Percentiles rank a stretch among this genome's conserved stretches.
Conservation (phyloP, 2,329 filamentous ascomycete genomes). For the Teratosphaeriaceae sp. region DNA sequence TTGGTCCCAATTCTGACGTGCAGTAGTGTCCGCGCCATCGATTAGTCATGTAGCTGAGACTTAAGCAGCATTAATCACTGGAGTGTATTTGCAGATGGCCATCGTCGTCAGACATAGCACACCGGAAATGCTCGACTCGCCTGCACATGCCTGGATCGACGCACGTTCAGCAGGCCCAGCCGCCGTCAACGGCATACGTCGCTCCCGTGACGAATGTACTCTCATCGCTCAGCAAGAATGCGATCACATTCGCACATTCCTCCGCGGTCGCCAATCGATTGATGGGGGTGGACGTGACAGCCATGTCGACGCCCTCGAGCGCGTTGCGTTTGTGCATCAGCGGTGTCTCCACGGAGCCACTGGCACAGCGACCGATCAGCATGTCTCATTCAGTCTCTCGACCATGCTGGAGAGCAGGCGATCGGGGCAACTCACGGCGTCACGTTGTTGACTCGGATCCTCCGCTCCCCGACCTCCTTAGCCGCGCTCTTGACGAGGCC, state of each 20-base stretch:
- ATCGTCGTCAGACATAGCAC: too few species aligned
- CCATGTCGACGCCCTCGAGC: conserved; percentile 19
- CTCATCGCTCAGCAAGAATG: conserved; percentile 43
- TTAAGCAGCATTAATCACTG: too few species aligned
- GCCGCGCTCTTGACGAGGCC: conserved; percentile 22
- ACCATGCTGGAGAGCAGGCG: too few species aligned
- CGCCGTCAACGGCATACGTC: conserved; percentile 44
- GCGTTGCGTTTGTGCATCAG: conserved; percentile 25
- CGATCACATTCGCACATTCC: conserved; percentile 31
- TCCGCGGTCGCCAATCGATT: conserved; percentile 18
- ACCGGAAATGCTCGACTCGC: too few species aligned
- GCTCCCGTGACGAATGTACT: conserved; percentile 43
- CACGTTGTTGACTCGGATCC: conserved; percentile 24
- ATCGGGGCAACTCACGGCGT: conserved; percentile 25
- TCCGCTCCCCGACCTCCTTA: conserved; percentile 22
- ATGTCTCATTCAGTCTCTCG: too few species aligned
- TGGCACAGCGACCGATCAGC: too few species aligned
- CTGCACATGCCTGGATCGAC: too few species aligned
- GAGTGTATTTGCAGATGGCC: too few species aligned
- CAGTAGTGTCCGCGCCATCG: too few species aligned
- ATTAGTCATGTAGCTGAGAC: too few species aligned
- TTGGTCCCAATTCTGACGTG: too few species aligned
- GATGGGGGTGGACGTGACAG: conserved; percentile 17
- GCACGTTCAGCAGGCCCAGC: conserved; percentile 20
- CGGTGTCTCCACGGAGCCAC: conserved; percentile 21